These are phyloP conservation scores for Urostyla sp. DNA, from an alignment of 73 alveolate species.

Conservation along the genomic window DNA sequence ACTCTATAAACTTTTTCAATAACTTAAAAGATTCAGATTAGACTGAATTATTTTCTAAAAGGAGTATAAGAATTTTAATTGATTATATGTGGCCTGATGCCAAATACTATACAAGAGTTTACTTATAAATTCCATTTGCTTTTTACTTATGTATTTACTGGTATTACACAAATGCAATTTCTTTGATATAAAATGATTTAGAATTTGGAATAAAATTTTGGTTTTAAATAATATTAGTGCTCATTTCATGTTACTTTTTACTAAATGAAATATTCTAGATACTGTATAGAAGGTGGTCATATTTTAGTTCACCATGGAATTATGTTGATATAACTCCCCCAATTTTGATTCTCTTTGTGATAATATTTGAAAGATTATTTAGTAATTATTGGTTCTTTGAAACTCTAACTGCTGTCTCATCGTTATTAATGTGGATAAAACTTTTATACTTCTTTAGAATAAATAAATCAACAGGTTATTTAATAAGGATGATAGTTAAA, in stretches of 20 bases:
- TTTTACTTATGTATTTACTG: constrained; percentile 16
- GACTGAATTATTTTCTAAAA: neutral
- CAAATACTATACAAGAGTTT: neutral
- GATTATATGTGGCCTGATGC: constrained; percentile 55
- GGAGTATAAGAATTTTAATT: constrained; percentile 38
- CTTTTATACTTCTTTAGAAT: constrained; percentile 61
- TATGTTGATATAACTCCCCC: constrained; percentile 51
- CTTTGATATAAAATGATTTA: too few species aligned
- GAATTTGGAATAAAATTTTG: too few species aligned
- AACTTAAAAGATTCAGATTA: constrained; percentile 18
- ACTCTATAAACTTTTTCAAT: constrained; percentile 4
- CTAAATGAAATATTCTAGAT: constrained; percentile 14
- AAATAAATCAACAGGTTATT: constrained; percentile 41
- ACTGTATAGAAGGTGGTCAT: neutral
- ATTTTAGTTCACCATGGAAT: constrained; percentile 46
- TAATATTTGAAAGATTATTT: neutral
- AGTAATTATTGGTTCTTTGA: neutral
- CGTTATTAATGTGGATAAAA: constrained; percentile 46
- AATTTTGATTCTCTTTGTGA: neutral
- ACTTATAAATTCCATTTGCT: constrained; percentile 27
- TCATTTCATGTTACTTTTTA: constrained; percentile 17
- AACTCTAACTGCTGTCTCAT: constrained; percentile 5
- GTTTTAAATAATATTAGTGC: neutral
- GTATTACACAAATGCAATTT: constrained; percentile 21
- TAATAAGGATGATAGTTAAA: constrained; percentile 60